These are phyloP conservation scores for Sclerotinia minor DNA, from an alignment of 2,329 filamentous ascomycete species.

Conservation along the genomic window DNA sequence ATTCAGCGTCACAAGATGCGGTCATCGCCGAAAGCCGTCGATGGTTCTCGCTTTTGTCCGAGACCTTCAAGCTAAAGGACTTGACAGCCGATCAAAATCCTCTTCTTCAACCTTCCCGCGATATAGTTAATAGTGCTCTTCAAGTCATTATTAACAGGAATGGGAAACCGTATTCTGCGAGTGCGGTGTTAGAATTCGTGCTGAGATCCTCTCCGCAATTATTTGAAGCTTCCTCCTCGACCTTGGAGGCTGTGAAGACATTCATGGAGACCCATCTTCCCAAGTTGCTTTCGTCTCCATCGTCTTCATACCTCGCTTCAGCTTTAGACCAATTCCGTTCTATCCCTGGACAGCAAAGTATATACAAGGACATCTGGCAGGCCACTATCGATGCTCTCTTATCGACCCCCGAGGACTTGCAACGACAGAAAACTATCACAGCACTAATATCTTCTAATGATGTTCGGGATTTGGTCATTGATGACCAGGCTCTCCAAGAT, in stretches of 20 bases:
- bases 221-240: slow-evolving; percentile 45
- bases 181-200: slow-evolving; percentile 56
- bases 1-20: slow-evolving; percentile 67
- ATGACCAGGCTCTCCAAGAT: slow-evolving; percentile 48
- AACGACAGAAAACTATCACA: slow-evolving; percentile 44
- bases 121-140: slow-evolving; percentile 45
- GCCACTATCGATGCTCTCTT: slow-evolving; percentile 48
- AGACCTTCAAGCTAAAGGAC: slow-evolving; percentile 41
- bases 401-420: slow-evolving; percentile 35
- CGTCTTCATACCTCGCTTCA: slow-evolving; percentile 64
- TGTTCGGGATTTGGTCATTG: slow-evolving; percentile 45
- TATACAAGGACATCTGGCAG: slow-evolving; percentile 35
- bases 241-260: slow-evolving; percentile 48
- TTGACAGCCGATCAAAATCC: slow-evolving; percentile 30
- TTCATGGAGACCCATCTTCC: slow-evolving; percentile 59
- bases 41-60: slow-evolving; percentile 56
- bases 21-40: slow-evolving; percentile 65
- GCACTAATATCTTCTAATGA: slow-evolving; percentile 51
- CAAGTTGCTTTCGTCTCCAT: slow-evolving; percentile 65
- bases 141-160: slow-evolving; percentile 53
- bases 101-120: slow-evolving; percentile 28
- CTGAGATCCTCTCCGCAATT: slow-evolving; percentile 47
- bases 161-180: slow-evolving; percentile 67
- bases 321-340: slow-evolving; percentile 59
- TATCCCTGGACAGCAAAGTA: slow-evolving; percentile 43